These are phyloP conservation scores for Casuarina cunninghamiana DNA, from an alignment of 306 rosid genomes.

Conservation along the genomic window DNA sequence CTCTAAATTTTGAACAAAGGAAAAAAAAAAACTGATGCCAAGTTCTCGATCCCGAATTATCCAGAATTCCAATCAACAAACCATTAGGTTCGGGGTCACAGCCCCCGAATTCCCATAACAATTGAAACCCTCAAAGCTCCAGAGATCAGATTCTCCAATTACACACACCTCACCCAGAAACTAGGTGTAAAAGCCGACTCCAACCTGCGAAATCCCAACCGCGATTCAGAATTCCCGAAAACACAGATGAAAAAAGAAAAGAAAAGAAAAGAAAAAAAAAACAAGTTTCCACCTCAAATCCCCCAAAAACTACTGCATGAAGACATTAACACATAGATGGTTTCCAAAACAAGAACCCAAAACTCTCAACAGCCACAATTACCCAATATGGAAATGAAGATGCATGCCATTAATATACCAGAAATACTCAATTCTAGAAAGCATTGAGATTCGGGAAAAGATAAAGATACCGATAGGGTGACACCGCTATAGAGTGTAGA, in stretches of 20 bases:
- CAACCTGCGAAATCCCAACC: background rate
- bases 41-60: conserved; percentile 2
- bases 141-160: conserved; percentile 9
- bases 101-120: conserved; percentile 2
- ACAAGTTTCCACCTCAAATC: background rate
- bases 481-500: conserved; percentile 22
- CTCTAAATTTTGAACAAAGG: background rate
- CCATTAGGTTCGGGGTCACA: conserved; percentile 20
- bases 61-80: conserved; percentile 8
- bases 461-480: conserved; percentile 36
- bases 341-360: conserved; percentile 1
- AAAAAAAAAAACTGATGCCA: conserved; percentile 11
- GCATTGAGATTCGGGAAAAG: conserved; percentile 37
- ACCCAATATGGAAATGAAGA: background rate
- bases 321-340: background rate
- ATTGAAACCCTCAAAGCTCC: conserved; percentile 20
- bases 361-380: background rate
- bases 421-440: background rate
- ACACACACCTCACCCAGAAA: background rate
- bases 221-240: background rate
- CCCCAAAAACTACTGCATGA: background rate
- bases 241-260: background rate
- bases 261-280: background rate
- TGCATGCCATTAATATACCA: background rate
- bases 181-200: background rate